Evolutionary conservation across 768 basidiomycete species (phyloP).

Genomic region (Filobasidium wieringae): DNA sequence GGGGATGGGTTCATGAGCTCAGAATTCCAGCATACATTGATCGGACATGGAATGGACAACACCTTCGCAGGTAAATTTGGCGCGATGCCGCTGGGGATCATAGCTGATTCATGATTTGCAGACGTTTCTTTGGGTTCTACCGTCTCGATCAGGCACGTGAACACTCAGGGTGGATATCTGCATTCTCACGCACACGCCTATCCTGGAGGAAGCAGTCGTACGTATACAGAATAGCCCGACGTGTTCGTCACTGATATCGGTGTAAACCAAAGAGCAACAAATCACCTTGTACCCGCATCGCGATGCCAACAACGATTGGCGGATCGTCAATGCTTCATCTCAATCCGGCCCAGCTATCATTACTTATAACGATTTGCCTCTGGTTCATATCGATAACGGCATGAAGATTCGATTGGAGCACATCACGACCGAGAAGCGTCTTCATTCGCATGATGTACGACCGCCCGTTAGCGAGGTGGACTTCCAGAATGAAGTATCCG

Average conservation of each 20-base stretch:
- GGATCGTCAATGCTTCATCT: conserved; percentile 63
- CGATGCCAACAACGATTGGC: conserved; percentile 93
- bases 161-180: conserved; percentile 97
- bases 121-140: conserved; percentile 78
- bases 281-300: conserved; percentile 96
- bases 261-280: conserved; percentile 66
- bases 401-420: conserved; percentile 72
- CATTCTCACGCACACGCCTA: conserved; percentile 89
- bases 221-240: conserved; percentile 26
- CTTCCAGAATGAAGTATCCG: conserved; percentile 97
- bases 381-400: conserved; percentile 55
- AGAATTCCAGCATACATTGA: conserved; percentile 91
- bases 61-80: conserved; percentile 64
- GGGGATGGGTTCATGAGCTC: conserved; percentile 99
- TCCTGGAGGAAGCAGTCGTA: conserved; percentile 81
- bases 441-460: conserved; percentile 90
- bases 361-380: conserved; percentile 47
- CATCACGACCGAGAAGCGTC: conserved; percentile 62
- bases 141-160: conserved; percentile 73
- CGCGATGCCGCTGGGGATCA: neutral
- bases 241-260: neutral
- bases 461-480: conserved; percentile 95
- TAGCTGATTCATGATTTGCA: conserved; percentile 25
- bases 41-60: conserved; percentile 80
- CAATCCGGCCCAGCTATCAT: conserved; percentile 39